phyloP scores from a whole-genome alignment of 2,329 filamentous ascomycete genomes.

The Mollisiaceae sp. region DNA sequence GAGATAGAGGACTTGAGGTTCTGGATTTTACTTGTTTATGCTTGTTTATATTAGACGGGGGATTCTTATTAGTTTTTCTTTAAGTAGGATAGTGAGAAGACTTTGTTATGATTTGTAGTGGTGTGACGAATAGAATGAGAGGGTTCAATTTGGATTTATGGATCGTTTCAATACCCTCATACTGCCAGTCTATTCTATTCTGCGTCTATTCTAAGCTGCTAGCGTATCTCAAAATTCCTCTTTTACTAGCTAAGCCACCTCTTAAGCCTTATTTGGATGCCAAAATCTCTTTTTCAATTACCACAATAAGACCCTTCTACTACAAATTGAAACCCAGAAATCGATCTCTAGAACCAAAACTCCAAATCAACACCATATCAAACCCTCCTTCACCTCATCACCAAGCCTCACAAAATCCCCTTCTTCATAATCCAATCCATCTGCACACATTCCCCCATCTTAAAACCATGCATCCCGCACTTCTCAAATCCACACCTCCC shows the following conservation, averaged over 20 bases:
- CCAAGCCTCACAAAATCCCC: constrained; percentile 28
- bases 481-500: constrained; percentile 47
- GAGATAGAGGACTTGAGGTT: constrained; percentile 38
- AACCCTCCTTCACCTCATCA: neutral
- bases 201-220: neutral
- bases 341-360: neutral
- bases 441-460: constrained; percentile 48
- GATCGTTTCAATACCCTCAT: constrained; percentile 4
- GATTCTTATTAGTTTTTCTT: neutral
- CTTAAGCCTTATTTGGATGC: neutral
- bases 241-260: neutral
- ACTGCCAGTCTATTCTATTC: neutral
- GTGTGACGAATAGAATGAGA: neutral
- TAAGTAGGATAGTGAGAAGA: neutral
- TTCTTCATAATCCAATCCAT: constrained; percentile 51
- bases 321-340: no score
- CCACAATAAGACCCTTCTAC: neutral
- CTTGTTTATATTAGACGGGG: neutral
- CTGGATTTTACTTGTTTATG: neutral
- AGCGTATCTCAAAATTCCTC: neutral
- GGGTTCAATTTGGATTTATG: neutral
- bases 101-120: neutral
- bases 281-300: neutral
- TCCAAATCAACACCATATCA: neutral
- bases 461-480: constrained; percentile 50